These are phyloP conservation scores for Paraconiothyrium brasiliense DNA, from an alignment of 2,329 filamentous ascomycete genomes.

Conservation along the genomic window DNA sequence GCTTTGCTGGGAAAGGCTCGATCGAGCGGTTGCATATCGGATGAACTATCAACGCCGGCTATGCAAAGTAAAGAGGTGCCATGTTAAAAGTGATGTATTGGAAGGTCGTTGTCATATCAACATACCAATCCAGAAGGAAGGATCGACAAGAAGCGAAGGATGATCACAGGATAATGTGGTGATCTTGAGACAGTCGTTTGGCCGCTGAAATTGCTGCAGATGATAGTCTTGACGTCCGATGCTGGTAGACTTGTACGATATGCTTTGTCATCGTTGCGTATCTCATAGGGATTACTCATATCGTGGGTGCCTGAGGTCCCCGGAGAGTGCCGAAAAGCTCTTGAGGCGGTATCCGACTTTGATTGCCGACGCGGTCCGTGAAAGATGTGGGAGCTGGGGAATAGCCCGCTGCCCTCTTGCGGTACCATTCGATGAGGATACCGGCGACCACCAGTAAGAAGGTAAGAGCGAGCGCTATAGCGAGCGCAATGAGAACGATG, in stretches of 20 bases:
- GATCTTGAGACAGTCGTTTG: background rate
- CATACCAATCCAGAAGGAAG: constrained; percentile 14
- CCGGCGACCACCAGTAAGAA: constrained; percentile 80
- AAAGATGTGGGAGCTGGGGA: constrained; percentile 74
- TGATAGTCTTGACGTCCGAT: constrained; percentile 1
- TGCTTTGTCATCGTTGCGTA: constrained; percentile 1
- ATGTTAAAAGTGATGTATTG: constrained; percentile 7
- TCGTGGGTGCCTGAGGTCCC: constrained; percentile 44
- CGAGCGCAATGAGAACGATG: constrained; percentile 82
- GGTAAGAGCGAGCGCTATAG: constrained; percentile 78
- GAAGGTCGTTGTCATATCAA: constrained; percentile 7
- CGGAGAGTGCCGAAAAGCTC: constrained; percentile 49
- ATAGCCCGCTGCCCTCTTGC: constrained; percentile 82
- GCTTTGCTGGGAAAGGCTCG: constrained; percentile 4
- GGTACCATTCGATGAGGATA: constrained; percentile 76
- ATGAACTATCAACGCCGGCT: constrained; percentile 16
- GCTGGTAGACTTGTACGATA: constrained; percentile 18
- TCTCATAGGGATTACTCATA: constrained; percentile 28
- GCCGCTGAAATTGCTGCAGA: background rate
- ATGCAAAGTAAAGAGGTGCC: constrained; percentile 15
- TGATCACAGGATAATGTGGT: background rate
- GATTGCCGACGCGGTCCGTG: constrained; percentile 57
- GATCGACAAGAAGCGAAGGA: constrained; percentile 24
- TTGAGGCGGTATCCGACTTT: constrained; percentile 62
- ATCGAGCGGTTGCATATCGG: background rate